Base-by-base conservation (phyloP, 441 rosid genomes). In the Isatis lusitanica region DNA sequence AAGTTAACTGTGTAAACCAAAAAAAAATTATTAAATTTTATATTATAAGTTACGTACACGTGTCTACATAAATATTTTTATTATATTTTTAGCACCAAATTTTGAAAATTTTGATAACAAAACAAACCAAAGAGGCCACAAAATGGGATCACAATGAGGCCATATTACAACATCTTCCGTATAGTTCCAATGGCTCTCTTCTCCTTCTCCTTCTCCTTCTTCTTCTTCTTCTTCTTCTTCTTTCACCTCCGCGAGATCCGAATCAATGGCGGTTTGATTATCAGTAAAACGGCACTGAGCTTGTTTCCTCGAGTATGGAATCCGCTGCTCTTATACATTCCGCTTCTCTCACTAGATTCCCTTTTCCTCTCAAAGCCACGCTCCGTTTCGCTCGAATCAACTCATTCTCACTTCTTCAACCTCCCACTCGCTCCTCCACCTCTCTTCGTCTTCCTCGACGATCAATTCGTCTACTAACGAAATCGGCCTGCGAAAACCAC, bases 241-340 rank as follows among this genome's bases (percentile, higher is more conserved):
- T 77, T 68, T 43, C 79, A 56, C 36, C 42, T 42, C 28, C 26
- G 30, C 10, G 16, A 44, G 51, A 48, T 39, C 68, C 36, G 58
- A 70, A 70, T 70, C 74, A 59, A 59, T 46, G 74, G 74, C 51
- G 66, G 36, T 9, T 12, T 70, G 24, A 58, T 50, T 6, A 6
- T 8, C 4, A 18, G 43, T 2, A 7, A n/a, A 13, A 30, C 60
- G n/a, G 10, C 11, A 3, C 11, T 6, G 6, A 64, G 40, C 33
- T 10, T 44, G 38, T 21, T 16, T 28, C 9, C 11, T 26, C 15
- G 6, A 9, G 15, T 24, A 89, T 85, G 94, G 89, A 86, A 74
- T 52, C 85, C 53, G 10, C 74, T 1, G 59, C 63, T 1, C 73
- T 81, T 58, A 76, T 52, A 56, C 78, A 59, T 70, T 43, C 84